Base-by-base conservation (phyloP, 139 green algal species). In the Chlamydomonas sphaeroides region DNA sequence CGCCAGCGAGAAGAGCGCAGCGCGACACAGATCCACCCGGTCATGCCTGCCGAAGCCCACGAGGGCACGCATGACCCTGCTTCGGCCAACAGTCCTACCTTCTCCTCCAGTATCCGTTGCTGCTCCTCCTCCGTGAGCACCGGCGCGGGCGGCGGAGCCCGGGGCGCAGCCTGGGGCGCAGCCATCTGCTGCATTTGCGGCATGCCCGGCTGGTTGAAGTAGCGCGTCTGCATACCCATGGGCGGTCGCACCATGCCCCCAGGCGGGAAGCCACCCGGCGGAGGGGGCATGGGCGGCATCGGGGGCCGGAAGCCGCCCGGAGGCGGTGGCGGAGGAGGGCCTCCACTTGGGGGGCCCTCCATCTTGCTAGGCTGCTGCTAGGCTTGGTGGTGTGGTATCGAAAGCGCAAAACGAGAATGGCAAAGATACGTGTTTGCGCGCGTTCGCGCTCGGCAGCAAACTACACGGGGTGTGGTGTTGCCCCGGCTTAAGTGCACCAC, bases 21-120 rank as follows among this genome's bases (percentile, higher is more conserved):
- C n/a, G n/a, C n/a, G n/a, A n/a, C n/a, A n/a, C n/a, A n/a, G n/a
- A n/a, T n/a, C n/a, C n/a, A n/a, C n/a, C n/a, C n/a, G n/a, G n/a
- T n/a, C n/a, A n/a, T n/a, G n/a, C n/a, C n/a, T n/a, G n/a, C n/a
- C n/a, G n/a, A n/a, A n/a, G n/a, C n/a, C n/a, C n/a, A n/a, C n/a
- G n/a, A n/a, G n/a, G n/a, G n/a, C n/a, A n/a, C n/a, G n/a, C n/a
- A n/a, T n/a, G n/a, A n/a, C n/a, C n/a, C n/a, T n/a, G n/a, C n/a
- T n/a, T n/a, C n/a, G n/a, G n/a, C n/a, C n/a, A n/a, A n/a, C n/a
- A n/a, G n/a, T 57, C 83, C 25, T 49, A 90, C 86, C 86, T 90
- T 90, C 42, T 90, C 83, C 61, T 88, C 83, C 48, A 90, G 61
- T 3, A 89, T 65, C 30, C 65, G 66, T 36, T 80, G 45, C 36